Evolutionary conservation across 352 stramenopile genomes (phyloP).

Genomic region (Elongisporangium prolatum): DNA sequence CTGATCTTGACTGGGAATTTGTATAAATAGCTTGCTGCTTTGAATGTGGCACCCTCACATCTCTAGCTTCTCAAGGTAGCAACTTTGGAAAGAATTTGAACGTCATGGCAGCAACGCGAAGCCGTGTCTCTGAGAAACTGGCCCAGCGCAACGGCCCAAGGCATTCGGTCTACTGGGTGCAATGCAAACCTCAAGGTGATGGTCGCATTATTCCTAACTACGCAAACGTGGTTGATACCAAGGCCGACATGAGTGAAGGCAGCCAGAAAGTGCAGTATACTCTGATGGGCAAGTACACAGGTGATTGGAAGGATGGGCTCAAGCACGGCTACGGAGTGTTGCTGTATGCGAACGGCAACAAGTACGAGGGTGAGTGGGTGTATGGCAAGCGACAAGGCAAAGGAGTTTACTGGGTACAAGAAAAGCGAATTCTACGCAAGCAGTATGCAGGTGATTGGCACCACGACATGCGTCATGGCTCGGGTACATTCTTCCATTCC

Average conservation of each 20-base stretch:
- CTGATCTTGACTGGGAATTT: neutral
- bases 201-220: constrained; percentile 19
- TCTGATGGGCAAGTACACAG: constrained; percentile 85
- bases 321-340: constrained; percentile 91
- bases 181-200: constrained; percentile 28
- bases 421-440: constrained; percentile 71
- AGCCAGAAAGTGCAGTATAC: constrained; percentile 55
- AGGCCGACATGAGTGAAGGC: constrained; percentile 18
- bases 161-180: constrained; percentile 82
- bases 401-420: constrained; percentile 74
- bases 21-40: neutral
- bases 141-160: constrained; percentile 56
- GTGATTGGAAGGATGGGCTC: constrained; percentile 90
- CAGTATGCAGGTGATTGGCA: constrained; percentile 83
- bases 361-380: constrained; percentile 87
- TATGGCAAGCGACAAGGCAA: constrained; percentile 79
- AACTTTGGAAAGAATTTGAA: constrained; percentile 1
- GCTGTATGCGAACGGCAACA: constrained; percentile 87
- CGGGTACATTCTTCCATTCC: constrained; percentile 80
- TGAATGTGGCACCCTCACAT: neutral
- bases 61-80: neutral
- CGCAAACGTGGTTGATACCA: constrained; percentile 20
- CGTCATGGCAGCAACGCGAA: constrained; percentile 21
- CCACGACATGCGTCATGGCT: constrained; percentile 63
- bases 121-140: constrained; percentile 42